Evolutionary conservation across 768 basidiomycete species (phyloP).

Genomic region (Rhodosporidiobolus odoratus): DNA sequence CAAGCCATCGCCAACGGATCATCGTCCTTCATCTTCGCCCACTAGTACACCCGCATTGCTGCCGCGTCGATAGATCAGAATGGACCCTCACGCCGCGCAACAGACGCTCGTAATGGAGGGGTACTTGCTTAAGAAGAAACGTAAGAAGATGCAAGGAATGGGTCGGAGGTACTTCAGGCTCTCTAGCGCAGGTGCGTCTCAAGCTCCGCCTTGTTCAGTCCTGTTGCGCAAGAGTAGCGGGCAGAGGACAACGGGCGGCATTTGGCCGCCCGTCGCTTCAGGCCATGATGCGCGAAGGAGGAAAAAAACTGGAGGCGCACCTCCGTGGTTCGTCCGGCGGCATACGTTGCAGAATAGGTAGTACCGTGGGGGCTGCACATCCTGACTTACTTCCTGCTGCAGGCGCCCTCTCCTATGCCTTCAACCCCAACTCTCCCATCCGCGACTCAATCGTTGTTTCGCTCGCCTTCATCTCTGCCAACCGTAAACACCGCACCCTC

Average conservation of each 20-base stretch:
- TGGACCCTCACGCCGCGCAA: background rate
- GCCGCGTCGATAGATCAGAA: background rate
- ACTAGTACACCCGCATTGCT: too few relatives aligned
- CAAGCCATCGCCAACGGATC: too few relatives aligned
- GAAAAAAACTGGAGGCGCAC: too few relatives aligned
- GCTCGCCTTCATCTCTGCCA: conserved; percentile 29
- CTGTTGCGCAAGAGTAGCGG: too few relatives aligned
- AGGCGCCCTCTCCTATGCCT: conserved; percentile 35
- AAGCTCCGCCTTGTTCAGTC: background rate
- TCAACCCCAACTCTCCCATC: conserved; percentile 28
- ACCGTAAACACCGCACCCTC: conserved; percentile 18
- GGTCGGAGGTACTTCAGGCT: conserved; percentile 27
- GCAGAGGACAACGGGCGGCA: too few relatives aligned
- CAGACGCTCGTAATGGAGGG: conserved; percentile 26
- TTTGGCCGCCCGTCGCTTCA: too few relatives aligned
- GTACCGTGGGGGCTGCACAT: too few relatives aligned
- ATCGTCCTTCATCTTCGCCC: too few relatives aligned
- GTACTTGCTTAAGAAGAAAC: conserved; percentile 36
- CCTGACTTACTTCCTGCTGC: background rate
- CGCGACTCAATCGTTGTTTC: conserved; percentile 34
- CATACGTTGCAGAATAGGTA: too few relatives aligned
- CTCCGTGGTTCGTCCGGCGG: too few relatives aligned
- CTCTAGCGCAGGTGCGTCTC: background rate
- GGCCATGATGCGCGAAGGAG: too few relatives aligned
- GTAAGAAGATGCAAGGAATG: conserved; percentile 36